A percentile compares a stretch with the other conserved stretches of the same genome.
Conservation (phyloP, 768 basidiomycete species). For the Tylopilus plumbeoviolaceoides region DNA sequence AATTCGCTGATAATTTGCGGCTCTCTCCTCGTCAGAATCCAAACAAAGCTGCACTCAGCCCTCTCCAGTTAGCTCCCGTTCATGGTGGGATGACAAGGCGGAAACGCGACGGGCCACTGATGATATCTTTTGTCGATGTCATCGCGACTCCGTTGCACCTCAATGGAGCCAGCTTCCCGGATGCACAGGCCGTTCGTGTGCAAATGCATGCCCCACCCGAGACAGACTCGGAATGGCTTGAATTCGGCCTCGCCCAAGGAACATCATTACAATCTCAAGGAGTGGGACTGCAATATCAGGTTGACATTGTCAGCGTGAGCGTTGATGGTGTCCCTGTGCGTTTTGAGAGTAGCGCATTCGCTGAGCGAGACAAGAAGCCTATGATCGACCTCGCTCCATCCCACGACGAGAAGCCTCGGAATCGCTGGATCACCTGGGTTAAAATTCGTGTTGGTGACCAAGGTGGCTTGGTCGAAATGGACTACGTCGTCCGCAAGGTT, state of each 20-base stretch:
- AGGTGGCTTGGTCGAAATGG: conserved; percentile 51
- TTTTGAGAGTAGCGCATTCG: conserved; percentile 47
- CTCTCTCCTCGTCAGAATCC: conserved; percentile 21
- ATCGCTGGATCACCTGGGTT: conserved; percentile 65
- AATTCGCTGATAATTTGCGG: conserved; percentile 17
- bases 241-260: conserved; percentile 65
- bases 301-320: conserved; percentile 52
- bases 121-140: conserved; percentile 57
- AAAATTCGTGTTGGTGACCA: conserved; percentile 52
- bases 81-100: conserved; percentile 34
- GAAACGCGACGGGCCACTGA: conserved; percentile 51
- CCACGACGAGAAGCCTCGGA: conserved; percentile 51
- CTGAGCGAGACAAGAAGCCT: conserved; percentile 33
- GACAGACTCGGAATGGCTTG: conserved; percentile 66
- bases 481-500: conserved; percentile 55
- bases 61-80: conserved; percentile 12
- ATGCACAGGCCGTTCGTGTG: conserved; percentile 58
- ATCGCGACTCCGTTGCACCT: conserved; percentile 49
- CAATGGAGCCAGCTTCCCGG: conserved; percentile 26
- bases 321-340: conserved; percentile 63
- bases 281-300: conserved; percentile 35
- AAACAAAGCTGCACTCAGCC: conserved; percentile 12
- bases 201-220: conserved; percentile 53
- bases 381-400: conserved; percentile 36
- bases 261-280: conserved; percentile 15